phyloP scores from a whole-genome alignment of 495 filamentous ascomycete species.

The Viridothelium virens region DNA sequence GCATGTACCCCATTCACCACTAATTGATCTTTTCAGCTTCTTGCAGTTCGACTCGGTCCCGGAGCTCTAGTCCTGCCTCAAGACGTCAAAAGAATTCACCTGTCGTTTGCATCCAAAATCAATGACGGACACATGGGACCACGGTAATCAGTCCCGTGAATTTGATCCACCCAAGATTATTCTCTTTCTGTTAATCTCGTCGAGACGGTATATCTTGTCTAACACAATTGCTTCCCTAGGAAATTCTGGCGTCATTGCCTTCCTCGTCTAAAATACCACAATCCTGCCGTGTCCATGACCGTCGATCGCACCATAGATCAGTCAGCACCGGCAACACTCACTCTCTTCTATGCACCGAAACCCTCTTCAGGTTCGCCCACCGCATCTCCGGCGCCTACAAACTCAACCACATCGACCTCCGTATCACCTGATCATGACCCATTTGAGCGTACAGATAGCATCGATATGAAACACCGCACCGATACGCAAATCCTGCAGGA shows the following conservation, averaged over 20 bases:
- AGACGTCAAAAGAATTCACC: conserved; percentile 73
- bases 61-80: conserved; percentile 74
- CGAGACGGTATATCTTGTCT: not conserved
- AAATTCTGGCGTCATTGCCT: conserved; percentile 84
- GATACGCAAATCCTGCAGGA: conserved; percentile 59
- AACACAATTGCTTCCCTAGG: conserved; percentile 33
- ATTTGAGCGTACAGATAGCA: conserved; percentile 39
- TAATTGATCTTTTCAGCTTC: conserved; percentile 46
- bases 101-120: conserved; percentile 65
- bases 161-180: too few species aligned
- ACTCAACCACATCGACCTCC: conserved; percentile 31
- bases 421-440: conserved; percentile 40
- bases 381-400: conserved; percentile 25
- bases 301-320: conserved; percentile 58
- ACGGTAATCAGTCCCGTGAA: conserved; percentile 44
- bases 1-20: conserved; percentile 11
- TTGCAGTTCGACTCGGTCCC: conserved; percentile 63
- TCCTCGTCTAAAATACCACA: conserved; percentile 86
- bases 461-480: conserved; percentile 56
- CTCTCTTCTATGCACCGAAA: conserved; percentile 23
- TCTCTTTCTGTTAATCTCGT: not conserved
- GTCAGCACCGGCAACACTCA: conserved; percentile 56
- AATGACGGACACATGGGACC: conserved; percentile 70
- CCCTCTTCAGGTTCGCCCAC: conserved; percentile 31
- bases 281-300: conserved; percentile 75